A percentile compares a stretch with the other conserved stretches of the same genome.
phyloP scores from a whole-genome alignment of 352 stramenopile species.

The Phytopythium sindhum region DNA sequence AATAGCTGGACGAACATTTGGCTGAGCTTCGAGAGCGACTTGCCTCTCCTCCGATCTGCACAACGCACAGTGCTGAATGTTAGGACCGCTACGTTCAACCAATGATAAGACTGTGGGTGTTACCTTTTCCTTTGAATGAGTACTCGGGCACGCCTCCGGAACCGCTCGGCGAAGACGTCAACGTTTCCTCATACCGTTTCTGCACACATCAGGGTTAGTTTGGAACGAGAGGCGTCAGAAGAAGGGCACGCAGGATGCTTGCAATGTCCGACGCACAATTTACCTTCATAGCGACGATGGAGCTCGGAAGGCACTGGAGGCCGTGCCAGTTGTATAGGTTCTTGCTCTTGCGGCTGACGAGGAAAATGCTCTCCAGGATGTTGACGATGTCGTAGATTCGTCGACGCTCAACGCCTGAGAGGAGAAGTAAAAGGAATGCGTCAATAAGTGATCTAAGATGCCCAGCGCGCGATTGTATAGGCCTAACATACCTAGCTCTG shows the following conservation, averaged over 20 bases:
- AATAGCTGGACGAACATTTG: constrained; percentile 96
- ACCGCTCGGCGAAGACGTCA: constrained; percentile 19
- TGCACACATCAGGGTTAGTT: constrained; percentile 9
- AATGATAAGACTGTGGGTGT: constrained; percentile 2
- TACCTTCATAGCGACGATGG: constrained; percentile 75
- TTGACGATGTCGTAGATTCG: constrained; percentile 99
- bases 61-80: background rate
- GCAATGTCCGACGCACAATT: background rate
- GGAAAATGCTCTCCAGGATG: constrained; percentile 94
- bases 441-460: too few relatives aligned
- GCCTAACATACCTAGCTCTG: constrained; percentile 36
- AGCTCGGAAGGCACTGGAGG: constrained; percentile 54
- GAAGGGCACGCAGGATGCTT: background rate
- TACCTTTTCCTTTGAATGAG: constrained; percentile 76
- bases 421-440: background rate
- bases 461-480: background rate
- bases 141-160: constrained; percentile 36
- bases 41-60: constrained; percentile 64
- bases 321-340: constrained; percentile 95
- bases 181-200: constrained; percentile 43
- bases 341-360: constrained; percentile 95
- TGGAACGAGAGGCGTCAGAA: background rate
- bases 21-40: constrained; percentile 90
- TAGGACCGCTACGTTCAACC: background rate
- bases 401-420: constrained; percentile 87